phyloP scores from a whole-genome alignment of 108 stramenopile genomes.

The Skeletonema potamos region DNA sequence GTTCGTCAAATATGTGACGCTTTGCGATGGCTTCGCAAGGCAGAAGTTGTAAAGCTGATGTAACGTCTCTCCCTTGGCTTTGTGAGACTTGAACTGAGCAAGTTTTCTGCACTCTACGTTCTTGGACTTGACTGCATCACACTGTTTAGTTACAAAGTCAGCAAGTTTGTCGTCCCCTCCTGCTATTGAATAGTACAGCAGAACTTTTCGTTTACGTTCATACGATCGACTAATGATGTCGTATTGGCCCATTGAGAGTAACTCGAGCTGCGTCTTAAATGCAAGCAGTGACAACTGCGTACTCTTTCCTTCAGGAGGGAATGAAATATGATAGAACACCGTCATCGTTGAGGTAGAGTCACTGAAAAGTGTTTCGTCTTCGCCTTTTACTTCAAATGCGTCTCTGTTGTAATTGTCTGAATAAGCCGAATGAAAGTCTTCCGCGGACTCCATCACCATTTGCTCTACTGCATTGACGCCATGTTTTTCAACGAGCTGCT shows the following conservation, averaged over 20 bases:
- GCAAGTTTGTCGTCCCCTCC: constrained; percentile 21
- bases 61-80: constrained; percentile 40
- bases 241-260: constrained; percentile 42
- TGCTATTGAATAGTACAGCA: constrained; percentile 34
- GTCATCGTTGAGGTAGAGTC: constrained; percentile 20
- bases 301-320: constrained; percentile 25
- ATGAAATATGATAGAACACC: constrained; percentile 37
- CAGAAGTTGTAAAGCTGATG: constrained; percentile 36
- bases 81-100: constrained; percentile 14
- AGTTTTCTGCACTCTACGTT: constrained; percentile 30
- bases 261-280: constrained; percentile 35
- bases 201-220: constrained; percentile 19
- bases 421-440: constrained; percentile 32
- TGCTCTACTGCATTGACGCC: constrained; percentile 31
- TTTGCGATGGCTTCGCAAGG: constrained; percentile 21
- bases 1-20: constrained; percentile 42
- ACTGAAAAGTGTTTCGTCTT: constrained; percentile 7
- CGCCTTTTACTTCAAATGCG: constrained; percentile 1
- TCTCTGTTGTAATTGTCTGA: neutral
- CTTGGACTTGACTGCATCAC: constrained; percentile 11
- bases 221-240: constrained; percentile 33
- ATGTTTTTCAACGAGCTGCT: constrained; percentile 26
- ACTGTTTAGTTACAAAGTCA: constrained; percentile 22
- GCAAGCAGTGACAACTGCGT: constrained; percentile 16
- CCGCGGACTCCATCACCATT: constrained; percentile 27